Conservation (phyloP, 1,284 basidiomycete genomes). For the Xerocomus cyaneibrunnescens region DNA sequence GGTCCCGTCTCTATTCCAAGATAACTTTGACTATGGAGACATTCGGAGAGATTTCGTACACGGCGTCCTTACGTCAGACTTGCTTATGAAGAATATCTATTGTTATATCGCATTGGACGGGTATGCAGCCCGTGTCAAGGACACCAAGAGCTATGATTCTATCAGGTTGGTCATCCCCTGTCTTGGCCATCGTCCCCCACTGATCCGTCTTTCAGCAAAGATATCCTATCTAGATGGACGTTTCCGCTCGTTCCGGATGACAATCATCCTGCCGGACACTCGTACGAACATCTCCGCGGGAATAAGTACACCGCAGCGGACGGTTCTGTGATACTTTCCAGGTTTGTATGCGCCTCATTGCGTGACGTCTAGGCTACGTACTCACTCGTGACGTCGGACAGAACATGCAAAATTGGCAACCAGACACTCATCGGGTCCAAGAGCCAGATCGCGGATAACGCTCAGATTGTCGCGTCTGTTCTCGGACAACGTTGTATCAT, state of each 20-base stretch:
- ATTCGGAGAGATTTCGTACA: constrained; percentile 92
- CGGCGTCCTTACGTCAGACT: constrained; percentile 93
- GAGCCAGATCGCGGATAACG: constrained; percentile 63
- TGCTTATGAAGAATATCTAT: constrained; percentile 94
- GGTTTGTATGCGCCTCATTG: constrained; percentile 46
- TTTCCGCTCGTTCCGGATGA: constrained; percentile 95
- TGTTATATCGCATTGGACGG: constrained; percentile 84
- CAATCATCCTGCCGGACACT: constrained; percentile 78
- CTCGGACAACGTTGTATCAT: constrained; percentile 75
- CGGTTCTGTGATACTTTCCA: constrained; percentile 68
- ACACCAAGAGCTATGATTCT: constrained; percentile 87
- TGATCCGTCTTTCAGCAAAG: constrained; percentile 57
- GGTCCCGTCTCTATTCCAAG: constrained; percentile 96
- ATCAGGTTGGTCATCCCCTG: constrained; percentile 55
- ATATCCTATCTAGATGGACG: constrained; percentile 90
- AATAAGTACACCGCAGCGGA: constrained; percentile 85
- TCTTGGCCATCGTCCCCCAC: background rate
- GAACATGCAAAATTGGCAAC: constrained; percentile 79
- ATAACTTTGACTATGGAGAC: constrained; percentile 98
- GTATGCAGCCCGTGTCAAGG: constrained; percentile 87
- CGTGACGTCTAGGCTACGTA: background rate
- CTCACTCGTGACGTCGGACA: constrained; percentile 27
- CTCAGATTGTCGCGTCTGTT: constrained; percentile 66
- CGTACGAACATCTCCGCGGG: constrained; percentile 82
- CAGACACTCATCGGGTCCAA: constrained; percentile 81